Conservation (phyloP, 2,329 filamentous ascomycete genomes). For the Boeremia lycopersici region DNA sequence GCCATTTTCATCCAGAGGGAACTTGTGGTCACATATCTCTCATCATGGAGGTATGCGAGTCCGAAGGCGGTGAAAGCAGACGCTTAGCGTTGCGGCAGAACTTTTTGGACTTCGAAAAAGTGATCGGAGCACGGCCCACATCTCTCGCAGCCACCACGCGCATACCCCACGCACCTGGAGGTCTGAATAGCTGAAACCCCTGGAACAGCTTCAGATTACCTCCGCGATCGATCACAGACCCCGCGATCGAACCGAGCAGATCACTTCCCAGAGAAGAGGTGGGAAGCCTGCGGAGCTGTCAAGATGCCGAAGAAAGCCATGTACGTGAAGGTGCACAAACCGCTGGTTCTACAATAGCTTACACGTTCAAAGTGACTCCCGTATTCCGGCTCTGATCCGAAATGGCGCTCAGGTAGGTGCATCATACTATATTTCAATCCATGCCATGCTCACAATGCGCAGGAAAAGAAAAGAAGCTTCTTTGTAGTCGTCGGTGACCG, state of each 20-base stretch:
- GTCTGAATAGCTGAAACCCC: constrained; percentile 1
- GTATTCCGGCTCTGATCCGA: constrained; percentile 49
- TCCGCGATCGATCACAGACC: constrained; percentile 3
- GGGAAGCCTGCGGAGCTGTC: constrained; percentile 40
- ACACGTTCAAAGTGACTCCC: constrained; percentile 39
- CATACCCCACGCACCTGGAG: constrained; percentile 5
- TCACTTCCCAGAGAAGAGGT: constrained; percentile 24
- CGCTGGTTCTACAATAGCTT: constrained; percentile 11
- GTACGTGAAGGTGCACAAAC: constrained; percentile 23
- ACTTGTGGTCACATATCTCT: too few relatives aligned
- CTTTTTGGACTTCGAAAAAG: constrained; percentile 15
- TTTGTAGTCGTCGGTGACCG: constrained; percentile 95
- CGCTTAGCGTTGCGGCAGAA: background rate
- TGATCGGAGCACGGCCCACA: constrained; percentile 21
- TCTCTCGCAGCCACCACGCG: constrained; percentile 13
- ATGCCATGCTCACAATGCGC: constrained; percentile 19
- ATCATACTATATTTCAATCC: background rate
- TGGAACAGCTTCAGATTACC: background rate
- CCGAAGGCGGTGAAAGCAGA: background rate
- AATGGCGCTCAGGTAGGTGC: constrained; percentile 46
- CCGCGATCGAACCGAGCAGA: background rate
- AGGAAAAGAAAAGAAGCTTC: constrained; percentile 96
- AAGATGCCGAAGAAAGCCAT: constrained; percentile 50
- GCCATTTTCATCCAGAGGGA: too few relatives aligned
- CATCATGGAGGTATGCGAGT: background rate